Evolutionary conservation across 305 asterid species (phyloP).

Genomic region (Coffea humblotiana): DNA sequence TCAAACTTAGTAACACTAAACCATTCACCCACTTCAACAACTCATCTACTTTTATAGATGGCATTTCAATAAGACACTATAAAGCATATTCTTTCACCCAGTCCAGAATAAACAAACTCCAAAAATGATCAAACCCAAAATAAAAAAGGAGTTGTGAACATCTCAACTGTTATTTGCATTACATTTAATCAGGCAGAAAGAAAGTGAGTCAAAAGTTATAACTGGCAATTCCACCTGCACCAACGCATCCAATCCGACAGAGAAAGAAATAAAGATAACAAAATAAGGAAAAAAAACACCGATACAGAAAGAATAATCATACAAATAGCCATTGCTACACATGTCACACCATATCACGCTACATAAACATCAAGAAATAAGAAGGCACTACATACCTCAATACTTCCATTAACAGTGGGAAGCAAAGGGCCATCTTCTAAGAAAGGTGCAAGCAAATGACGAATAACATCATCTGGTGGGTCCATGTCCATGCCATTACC

Average conservation of each 20-base stretch:
- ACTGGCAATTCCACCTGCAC: not conserved
- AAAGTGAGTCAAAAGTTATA: not conserved
- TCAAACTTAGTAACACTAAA: not conserved
- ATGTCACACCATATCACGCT: no score
- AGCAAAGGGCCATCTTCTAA: constrained; percentile 30
- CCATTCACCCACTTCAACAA: not conserved
- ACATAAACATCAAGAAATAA: not conserved
- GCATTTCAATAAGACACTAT: not conserved
- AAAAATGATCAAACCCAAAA: no score
- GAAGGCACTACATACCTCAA: constrained; percentile 38
- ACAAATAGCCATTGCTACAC: not conserved
- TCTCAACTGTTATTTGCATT: not conserved
- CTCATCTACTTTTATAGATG: not conserved
- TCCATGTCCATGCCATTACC: constrained; percentile 20
- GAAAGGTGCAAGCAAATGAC: constrained; percentile 35
- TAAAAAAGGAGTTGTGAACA: not conserved
- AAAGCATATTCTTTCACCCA: not conserved
- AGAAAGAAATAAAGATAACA: not conserved
- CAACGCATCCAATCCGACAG: not conserved
- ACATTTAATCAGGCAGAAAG: not conserved
- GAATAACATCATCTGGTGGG: constrained; percentile 41
- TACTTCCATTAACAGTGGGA: constrained; percentile 27
- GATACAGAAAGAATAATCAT: not conserved
- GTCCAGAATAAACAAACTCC: not conserved
- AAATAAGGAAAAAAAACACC: not conserved